These are phyloP conservation scores for Pezicula carpinea DNA, from an alignment of 2,329 filamentous ascomycete species.

Conservation along the genomic window DNA sequence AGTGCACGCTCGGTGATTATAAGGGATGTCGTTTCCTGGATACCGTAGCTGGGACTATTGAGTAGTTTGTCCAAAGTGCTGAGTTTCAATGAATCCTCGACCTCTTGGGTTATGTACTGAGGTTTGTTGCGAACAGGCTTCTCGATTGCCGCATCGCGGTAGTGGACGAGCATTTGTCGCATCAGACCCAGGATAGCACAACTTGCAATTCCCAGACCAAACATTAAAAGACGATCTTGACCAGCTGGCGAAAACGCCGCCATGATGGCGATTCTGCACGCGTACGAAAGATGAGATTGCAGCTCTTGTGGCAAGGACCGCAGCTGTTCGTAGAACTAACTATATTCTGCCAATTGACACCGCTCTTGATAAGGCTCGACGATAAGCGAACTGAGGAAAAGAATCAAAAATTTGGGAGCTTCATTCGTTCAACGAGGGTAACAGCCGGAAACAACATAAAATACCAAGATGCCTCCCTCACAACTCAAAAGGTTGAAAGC, in stretches of 20 bases:
- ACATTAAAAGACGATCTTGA: slow-evolving; percentile 22
- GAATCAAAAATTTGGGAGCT: slow-evolving; percentile 7
- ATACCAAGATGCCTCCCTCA: slow-evolving; percentile 73
- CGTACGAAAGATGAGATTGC: slow-evolving; percentile 7
- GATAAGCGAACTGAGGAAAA: slow-evolving; percentile 18
- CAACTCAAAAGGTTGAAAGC: slow-evolving; percentile 95
- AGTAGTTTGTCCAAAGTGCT: slow-evolving; percentile 64
- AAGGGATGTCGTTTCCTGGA: slow-evolving; percentile 62
- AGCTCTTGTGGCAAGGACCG: neutral
- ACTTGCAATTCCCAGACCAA: slow-evolving; percentile 43
- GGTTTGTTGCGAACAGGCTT: slow-evolving; percentile 60
- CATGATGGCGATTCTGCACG: slow-evolving; percentile 23
- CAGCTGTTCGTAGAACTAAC: neutral
- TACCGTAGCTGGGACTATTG: slow-evolving; percentile 66
- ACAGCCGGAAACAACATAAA: slow-evolving; percentile 15
- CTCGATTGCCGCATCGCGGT: slow-evolving; percentile 62
- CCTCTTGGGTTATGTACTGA: slow-evolving; percentile 70
- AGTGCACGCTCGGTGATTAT: slow-evolving; percentile 53
- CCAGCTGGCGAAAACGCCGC: slow-evolving; percentile 22
- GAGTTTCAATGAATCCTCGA: slow-evolving; percentile 65
- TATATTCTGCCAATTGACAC: neutral
- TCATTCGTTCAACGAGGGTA: neutral
- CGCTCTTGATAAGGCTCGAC: slow-evolving; percentile 4
- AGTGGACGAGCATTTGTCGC: slow-evolving; percentile 51
- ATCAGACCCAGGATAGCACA: slow-evolving; percentile 55